Base-by-base conservation (phyloP, 768 basidiomycete species). In the Pisolithus tinctorius region DNA sequence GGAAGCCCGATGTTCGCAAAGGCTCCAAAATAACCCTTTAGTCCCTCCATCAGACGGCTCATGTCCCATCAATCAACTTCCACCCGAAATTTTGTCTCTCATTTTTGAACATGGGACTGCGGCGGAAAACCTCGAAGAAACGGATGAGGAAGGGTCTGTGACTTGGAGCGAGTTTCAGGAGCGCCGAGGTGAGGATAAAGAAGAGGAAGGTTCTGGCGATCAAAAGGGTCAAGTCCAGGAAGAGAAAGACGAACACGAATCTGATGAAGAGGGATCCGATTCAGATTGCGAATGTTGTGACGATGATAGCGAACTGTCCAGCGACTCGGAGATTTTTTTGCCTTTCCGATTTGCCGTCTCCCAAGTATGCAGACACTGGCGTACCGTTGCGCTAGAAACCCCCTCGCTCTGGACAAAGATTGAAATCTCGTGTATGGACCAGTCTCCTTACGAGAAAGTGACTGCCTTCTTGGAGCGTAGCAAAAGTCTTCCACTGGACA, bases 331-430 rank as follows among this genome's bases (percentile, higher is more conserved):
- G 23, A 10, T 44, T 14, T 40, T 36, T 42, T 66, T 64, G 34
- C 51, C 70, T 2, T 83, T 82, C 60, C 74, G 76, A 55, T 66
- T 82, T 29, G 67, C 81, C 56, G 80, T 76, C 13, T 83, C 82
- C 16, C 83, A 83, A 57, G 76, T 84, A 8, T 85, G 83, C 62
- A 67, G 58, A 25, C 78, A 74, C 51, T 85, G 83, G 83, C 79
- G 83, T 45, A 67, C 65, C 34, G 57, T 74, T 1, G 76, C 81
- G 3, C 49, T 84, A 29, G 74, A 74, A 29, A 77, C 77, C 0
- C 79, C 81, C 0, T 66, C 69, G 7, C 71, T 86, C 16, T 86
- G 84, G 84, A 77, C 77, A 10, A 63, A 52, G 29, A 68, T 86
- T 39, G 8, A 6, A 1, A 46, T 66, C 20, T 13, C 23, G 20